A percentile compares a stretch with the other conserved stretches of the same genome.
Conservation (phyloP, 148 eudicot species). For the Arbutus unedo region DNA sequence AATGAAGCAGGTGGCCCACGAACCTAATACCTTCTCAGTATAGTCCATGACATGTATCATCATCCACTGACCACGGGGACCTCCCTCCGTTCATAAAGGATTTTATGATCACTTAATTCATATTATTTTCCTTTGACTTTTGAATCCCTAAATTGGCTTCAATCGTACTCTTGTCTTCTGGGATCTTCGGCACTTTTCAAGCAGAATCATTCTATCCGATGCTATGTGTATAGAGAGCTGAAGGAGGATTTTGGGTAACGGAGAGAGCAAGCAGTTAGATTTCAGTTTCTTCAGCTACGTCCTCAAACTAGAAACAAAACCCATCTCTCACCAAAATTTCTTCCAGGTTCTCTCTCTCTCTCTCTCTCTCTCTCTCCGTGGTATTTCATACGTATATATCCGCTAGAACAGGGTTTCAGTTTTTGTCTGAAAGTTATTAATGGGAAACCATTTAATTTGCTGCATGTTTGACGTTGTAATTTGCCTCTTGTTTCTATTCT, state of each 20-base stretch:
- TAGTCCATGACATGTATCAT: too few species aligned
- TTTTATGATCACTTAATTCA: too few species aligned
- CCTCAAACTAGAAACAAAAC: background rate
- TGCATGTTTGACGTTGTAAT: background rate
- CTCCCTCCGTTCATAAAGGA: too few species aligned
- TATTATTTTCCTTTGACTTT: too few species aligned
- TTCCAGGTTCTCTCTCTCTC: slow-evolving; percentile 2
- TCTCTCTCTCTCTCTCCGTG: background rate
- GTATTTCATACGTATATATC: background rate
- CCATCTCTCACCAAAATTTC: background rate
- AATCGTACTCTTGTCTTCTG: too few species aligned
- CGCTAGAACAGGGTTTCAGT: background rate
- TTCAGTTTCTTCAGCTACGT: background rate
- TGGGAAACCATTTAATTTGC: background rate
- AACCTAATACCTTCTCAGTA: too few species aligned
- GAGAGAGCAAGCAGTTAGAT: background rate
- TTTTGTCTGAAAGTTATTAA: background rate
- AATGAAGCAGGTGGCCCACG: too few species aligned
- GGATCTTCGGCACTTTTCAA: too few species aligned
- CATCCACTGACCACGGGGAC: too few species aligned
- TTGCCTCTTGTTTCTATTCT: background rate
- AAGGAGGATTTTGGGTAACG: background rate
- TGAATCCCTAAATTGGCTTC: too few species aligned
- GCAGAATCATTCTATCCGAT: too few species aligned
- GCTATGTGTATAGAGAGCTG: too few species aligned